Percentiles rank a stretch among this genome's conserved stretches.
These are phyloP conservation scores for Nannizziopsis arthrosporioides DNA, from an alignment of 2,329 filamentous ascomycete genomes.

Conservation along the genomic window DNA sequence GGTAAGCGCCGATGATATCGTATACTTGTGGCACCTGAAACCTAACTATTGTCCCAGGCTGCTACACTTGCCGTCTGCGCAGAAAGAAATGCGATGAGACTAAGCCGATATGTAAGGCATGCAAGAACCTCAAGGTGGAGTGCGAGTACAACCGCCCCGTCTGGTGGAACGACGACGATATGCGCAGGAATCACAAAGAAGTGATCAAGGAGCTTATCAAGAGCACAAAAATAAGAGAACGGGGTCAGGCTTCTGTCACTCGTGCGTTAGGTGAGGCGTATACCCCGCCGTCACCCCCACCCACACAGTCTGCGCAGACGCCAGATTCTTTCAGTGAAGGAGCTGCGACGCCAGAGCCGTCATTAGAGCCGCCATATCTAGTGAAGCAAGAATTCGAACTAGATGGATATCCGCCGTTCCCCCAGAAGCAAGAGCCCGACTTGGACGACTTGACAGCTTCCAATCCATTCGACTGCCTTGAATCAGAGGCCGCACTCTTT, in stretches of 20 bases:
- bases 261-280: conserved; percentile 31
- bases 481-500: conserved; percentile 44
- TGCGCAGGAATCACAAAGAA: conserved; percentile 78
- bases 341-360: conserved; percentile 62
- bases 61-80: conserved; percentile 56
- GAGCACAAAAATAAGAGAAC: conserved; percentile 86
- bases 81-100: conserved; percentile 60
- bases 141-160: conserved; percentile 95
- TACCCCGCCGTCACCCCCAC: conserved; percentile 66
- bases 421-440: too few species aligned
- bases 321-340: conserved; percentile 61
- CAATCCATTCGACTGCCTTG: conserved; percentile 34
- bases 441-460: conserved; percentile 18
- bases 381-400: conserved; percentile 56
- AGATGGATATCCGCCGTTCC: conserved; percentile 20
- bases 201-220: conserved; percentile 96
- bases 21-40: background rate
- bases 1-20: conserved; percentile 8
- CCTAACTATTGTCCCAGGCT: conserved; percentile 32
- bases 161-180: conserved; percentile 95
- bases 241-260: conserved; percentile 46
- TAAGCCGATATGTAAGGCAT: conserved; percentile 53
- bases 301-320: conserved; percentile 71
- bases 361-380: conserved; percentile 68
- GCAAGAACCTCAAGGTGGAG: conserved; percentile 61